Conservation (phyloP, 768 basidiomycete species). For the Favolaschia claudopus region DNA sequence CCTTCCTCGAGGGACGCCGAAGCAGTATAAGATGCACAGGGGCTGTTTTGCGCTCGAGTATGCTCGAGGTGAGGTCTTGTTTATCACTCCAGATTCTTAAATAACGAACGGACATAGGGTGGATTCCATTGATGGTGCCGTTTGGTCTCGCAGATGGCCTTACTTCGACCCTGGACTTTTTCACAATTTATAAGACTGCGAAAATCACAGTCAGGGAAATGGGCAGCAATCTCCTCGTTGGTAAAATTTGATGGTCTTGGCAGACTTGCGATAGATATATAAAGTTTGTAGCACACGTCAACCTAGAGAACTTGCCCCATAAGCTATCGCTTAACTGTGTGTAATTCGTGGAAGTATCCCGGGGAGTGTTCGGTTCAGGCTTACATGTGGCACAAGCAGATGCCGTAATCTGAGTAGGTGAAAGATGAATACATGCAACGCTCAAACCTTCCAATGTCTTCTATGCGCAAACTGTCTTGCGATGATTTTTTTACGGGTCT, state of each 20-base stretch:
- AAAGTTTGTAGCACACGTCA: too few relatives aligned
- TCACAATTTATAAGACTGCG: conserved; percentile 79
- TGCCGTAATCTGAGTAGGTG: too few relatives aligned
- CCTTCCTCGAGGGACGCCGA: conserved; percentile 80
- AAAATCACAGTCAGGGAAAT: conserved; percentile 86
- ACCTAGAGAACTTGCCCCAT: too few relatives aligned
- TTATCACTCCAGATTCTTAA: not conserved
- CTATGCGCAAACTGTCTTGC: too few relatives aligned
- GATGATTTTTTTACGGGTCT: too few relatives aligned
- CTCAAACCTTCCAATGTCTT: too few relatives aligned
- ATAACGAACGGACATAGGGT: conserved; percentile 60
- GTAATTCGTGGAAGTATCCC: too few relatives aligned
- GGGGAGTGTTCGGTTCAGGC: too few relatives aligned
- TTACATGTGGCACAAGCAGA: too few relatives aligned
- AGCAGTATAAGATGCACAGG: conserved; percentile 98
- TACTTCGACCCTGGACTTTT: conserved; percentile 88
- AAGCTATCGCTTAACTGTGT: too few relatives aligned
- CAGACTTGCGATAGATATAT: too few relatives aligned
- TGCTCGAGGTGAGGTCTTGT: conserved; percentile 72
- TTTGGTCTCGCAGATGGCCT: conserved; percentile 90
- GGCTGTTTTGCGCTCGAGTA: conserved; percentile 97
- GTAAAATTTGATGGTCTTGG: conserved; percentile 91
- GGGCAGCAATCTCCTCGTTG: conserved; percentile 77
- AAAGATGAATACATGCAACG: too few relatives aligned
- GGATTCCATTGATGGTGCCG: conserved; percentile 96